Evolutionary conservation across 225 moss, liverwort and hornwort species (phyloP).

Genomic region (Neckera pumila): DNA sequence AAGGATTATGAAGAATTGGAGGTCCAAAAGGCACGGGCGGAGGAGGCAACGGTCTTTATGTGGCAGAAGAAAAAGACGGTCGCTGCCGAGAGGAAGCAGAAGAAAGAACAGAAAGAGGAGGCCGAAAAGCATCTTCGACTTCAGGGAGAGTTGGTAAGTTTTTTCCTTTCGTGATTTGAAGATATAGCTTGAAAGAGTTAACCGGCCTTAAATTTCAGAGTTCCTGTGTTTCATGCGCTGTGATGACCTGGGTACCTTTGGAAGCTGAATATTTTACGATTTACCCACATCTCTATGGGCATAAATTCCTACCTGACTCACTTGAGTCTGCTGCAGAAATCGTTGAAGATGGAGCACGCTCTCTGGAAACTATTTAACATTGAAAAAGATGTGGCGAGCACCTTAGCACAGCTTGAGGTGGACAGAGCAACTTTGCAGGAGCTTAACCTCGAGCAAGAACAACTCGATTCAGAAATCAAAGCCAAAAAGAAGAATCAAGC

Average conservation of each 20-base stretch:
- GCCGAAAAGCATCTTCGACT: conserved; percentile 95
- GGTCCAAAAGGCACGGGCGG: conserved; percentile 82
- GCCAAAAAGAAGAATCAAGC: conserved; percentile 87
- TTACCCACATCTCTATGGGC: not conserved
- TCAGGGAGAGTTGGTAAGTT: conserved; percentile 79
- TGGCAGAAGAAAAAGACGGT: conserved; percentile 94
- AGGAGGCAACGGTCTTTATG: conserved; percentile 82
- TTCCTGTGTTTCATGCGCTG: not conserved
- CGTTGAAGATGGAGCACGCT: conserved; percentile 73
- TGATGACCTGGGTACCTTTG: not conserved
- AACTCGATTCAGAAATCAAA: conserved; percentile 66
- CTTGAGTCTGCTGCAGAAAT: conserved; percentile 48
- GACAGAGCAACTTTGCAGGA: conserved; percentile 63
- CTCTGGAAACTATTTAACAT: conserved; percentile 88
- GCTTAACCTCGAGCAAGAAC: conserved; percentile 64
- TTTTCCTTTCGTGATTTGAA: not conserved
- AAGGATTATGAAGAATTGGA: conserved; percentile 93
- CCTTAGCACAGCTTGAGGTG: conserved; percentile 56
- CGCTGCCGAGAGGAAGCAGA: conserved; percentile 97
- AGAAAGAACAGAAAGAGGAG: conserved; percentile 99
- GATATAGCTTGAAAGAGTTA: not conserved
- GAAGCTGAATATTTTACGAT: not conserved
- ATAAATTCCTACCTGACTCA: not conserved
- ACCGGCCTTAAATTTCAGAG: not conserved
- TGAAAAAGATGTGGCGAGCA: conserved; percentile 74